Evolutionary conservation across 257 asterid species (phyloP).

Genomic region (Nemophila menziesii): DNA sequence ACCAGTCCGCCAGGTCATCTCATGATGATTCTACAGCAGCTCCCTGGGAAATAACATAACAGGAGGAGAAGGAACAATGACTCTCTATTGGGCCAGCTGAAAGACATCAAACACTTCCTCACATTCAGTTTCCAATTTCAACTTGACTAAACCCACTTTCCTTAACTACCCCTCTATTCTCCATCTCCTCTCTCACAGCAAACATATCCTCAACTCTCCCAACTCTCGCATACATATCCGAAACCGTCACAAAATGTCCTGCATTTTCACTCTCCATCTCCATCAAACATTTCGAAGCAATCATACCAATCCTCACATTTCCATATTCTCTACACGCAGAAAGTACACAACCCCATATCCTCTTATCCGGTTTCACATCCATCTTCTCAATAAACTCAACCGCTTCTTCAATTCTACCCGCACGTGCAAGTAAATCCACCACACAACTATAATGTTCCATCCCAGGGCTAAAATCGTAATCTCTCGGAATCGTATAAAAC

Average conservation of each 20-base stretch:
- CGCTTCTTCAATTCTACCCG: constrained; percentile 35
- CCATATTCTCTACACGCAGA: constrained; percentile 17
- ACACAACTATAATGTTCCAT: constrained; percentile 28
- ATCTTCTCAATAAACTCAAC: constrained; percentile 17
- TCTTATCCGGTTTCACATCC: constrained; percentile 21
- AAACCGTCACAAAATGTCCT: constrained; percentile 35
- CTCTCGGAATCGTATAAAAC: constrained; percentile 19
- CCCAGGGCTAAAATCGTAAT: constrained; percentile 18
- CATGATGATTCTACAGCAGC: too few species aligned
- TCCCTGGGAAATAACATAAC: too few species aligned
- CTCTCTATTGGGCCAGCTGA: too few species aligned
- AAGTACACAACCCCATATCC: constrained; percentile 31
- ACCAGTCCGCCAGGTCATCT: too few species aligned
- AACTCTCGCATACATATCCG: constrained; percentile 29
- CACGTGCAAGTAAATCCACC: constrained; percentile 32
- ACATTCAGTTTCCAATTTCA: constrained; percentile 10
- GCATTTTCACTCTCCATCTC: constrained; percentile 30
- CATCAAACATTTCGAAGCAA: constrained; percentile 29
- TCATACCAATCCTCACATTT: constrained; percentile 15
- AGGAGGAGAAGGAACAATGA: too few species aligned
- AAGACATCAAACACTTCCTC: too few species aligned
- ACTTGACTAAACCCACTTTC: constrained; percentile 25
- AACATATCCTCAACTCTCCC: constrained; percentile 26
- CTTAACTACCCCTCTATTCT: constrained; percentile 26
- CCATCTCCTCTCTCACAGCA: constrained; percentile 20